A percentile compares a stretch with the other conserved stretches of the same genome.
Evolutionary conservation across 148 eudicot species (phyloP).

Genomic region (Silene latifolia): DNA sequence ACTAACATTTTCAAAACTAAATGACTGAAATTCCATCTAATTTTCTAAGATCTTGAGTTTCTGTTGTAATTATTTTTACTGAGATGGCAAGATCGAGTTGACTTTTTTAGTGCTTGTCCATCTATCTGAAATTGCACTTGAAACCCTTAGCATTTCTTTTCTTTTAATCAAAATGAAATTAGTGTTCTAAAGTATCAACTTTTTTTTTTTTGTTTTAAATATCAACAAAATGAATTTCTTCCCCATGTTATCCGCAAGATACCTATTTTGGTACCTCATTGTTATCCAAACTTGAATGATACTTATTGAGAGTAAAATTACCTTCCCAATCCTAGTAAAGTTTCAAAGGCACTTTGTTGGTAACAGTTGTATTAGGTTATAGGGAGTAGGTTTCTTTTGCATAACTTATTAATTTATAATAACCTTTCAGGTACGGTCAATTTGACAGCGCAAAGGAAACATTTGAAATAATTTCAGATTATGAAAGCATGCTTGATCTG

Average conservation of each 20-base stretch:
- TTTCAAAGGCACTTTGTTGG: background rate
- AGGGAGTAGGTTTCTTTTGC: background rate
- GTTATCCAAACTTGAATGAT: background rate
- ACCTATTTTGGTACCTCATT: background rate
- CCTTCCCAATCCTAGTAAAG: background rate
- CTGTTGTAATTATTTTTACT: background rate
- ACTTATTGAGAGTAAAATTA: background rate
- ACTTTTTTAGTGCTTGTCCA: background rate
- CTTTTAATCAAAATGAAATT: background rate
- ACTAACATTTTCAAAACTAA: too few species aligned
- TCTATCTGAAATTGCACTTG: background rate
- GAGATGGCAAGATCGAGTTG: background rate
- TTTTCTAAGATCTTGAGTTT: too few species aligned
- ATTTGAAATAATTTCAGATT: constrained; percentile 86
- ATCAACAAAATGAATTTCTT: background rate
- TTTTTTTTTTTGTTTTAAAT: background rate
- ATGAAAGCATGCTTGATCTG: constrained; percentile 91
- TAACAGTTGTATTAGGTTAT: background rate
- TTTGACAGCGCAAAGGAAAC: constrained; percentile 99
- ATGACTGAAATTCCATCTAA: too few species aligned
- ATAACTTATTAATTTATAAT: constrained; percentile 10
- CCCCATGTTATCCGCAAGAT: background rate
- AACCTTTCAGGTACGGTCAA: constrained; percentile 79
- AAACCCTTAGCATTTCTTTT: background rate
- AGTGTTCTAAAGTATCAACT: background rate